These are phyloP conservation scores for Acmispon strigosus DNA, from an alignment of 306 rosid genomes.

Conservation along the genomic window DNA sequence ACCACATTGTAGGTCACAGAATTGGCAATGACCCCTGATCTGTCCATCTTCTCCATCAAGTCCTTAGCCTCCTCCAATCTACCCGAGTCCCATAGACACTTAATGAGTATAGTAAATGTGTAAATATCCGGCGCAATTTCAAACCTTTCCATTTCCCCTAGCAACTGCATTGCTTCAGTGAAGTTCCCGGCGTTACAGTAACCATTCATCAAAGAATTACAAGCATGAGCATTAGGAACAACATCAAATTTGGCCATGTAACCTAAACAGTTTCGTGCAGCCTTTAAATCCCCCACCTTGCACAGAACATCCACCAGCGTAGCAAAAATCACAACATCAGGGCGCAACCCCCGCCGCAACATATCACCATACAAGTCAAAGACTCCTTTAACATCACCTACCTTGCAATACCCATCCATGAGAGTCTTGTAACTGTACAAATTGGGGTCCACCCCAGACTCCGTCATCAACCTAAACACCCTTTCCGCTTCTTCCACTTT, in stretches of 20 bases:
- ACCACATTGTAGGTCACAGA: conserved; percentile 53
- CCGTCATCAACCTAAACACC: conserved; percentile 37
- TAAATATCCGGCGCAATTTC: conserved; percentile 38
- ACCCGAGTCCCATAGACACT: conserved; percentile 34
- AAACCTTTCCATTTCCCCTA: conserved; percentile 42
- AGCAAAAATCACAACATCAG: conserved; percentile 50
- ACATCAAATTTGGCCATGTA: conserved; percentile 53
- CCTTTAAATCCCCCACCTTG: conserved; percentile 36
- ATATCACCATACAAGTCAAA: conserved; percentile 36
- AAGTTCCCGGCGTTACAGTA: conserved; percentile 41
- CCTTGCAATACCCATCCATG: conserved; percentile 66
- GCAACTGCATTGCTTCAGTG: conserved; percentile 40
- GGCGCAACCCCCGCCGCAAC: conserved; percentile 39
- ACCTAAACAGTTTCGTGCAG: conserved; percentile 39
- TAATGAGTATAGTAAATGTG: conserved; percentile 59
- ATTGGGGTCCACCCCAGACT: conserved; percentile 42
- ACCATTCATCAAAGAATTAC: conserved; percentile 60
- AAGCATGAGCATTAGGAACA: conserved; percentile 42
- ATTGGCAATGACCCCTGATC: conserved; percentile 36
- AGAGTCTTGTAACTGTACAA: conserved; percentile 55
- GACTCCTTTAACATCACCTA: conserved; percentile 34
- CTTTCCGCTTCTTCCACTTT: conserved; percentile 48
- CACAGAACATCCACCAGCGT: conserved; percentile 50
- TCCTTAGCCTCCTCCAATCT: conserved; percentile 45
- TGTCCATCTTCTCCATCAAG: conserved; percentile 37